These are phyloP conservation scores for Pseudonectria foliicola DNA, from an alignment of 2,329 filamentous ascomycete genomes.

Conservation along the genomic window DNA sequence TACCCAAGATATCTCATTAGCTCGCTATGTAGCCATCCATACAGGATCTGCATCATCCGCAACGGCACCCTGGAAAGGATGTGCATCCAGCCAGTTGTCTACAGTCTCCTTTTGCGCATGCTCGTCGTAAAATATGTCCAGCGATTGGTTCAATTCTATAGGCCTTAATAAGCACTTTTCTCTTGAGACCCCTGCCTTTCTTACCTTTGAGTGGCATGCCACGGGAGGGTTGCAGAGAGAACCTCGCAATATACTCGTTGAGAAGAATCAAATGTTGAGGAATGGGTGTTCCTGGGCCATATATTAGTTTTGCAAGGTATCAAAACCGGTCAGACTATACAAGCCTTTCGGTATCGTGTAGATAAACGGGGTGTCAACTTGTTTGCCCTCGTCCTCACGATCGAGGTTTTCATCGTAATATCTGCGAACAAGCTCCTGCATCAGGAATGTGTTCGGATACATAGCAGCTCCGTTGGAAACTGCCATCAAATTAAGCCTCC, in stretches of 20 bases:
- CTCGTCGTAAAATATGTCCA: slow-evolving; percentile 9
- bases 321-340: neutral
- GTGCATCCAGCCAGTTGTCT: slow-evolving; percentile 4
- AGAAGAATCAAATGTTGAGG: slow-evolving; percentile 10
- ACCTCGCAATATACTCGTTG: slow-evolving; percentile 9
- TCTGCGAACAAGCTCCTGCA: slow-evolving; percentile 10
- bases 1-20: too few relatives aligned
- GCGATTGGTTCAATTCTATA: slow-evolving; percentile 7
- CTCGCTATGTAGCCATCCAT: slow-evolving; percentile 7
- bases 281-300: slow-evolving; percentile 7
- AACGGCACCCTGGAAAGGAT: slow-evolving; percentile 7
- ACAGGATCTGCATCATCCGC: slow-evolving; percentile 6
- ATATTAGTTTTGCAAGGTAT: neutral
- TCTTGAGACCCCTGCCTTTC: neutral
- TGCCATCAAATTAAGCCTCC: neutral
- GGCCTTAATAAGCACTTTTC: slow-evolving; percentile 1
- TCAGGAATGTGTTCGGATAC: slow-evolving; percentile 16
- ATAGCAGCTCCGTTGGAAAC: slow-evolving; percentile 13
- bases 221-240: slow-evolving; percentile 13
- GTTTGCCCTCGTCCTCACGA: slow-evolving; percentile 3
- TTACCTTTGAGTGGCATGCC: slow-evolving; percentile 13
- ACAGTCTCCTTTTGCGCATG: slow-evolving; percentile 4
- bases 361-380: slow-evolving; percentile 7
- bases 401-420: slow-evolving; percentile 12
- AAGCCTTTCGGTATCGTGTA: slow-evolving; percentile 11